Evolutionary conservation across 2,329 filamentous ascomycete genomes (phyloP).

Genomic region (Penicillium concentricum): DNA sequence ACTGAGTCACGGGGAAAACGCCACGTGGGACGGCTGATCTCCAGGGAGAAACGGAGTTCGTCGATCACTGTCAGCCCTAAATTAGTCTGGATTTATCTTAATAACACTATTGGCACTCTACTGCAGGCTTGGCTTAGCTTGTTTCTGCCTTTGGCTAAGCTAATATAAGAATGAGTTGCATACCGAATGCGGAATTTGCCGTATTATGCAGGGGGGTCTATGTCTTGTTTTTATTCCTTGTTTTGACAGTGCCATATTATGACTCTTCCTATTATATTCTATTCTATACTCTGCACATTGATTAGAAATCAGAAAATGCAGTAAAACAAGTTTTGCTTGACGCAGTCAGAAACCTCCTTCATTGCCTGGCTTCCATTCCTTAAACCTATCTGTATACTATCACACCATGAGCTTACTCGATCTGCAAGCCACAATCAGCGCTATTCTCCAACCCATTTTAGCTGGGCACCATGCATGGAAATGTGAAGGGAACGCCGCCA

Average conservation of each 20-base stretch:
- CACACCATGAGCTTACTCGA: neutral
- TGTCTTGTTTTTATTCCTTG: neutral
- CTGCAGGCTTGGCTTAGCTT: neutral
- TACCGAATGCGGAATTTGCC: neutral
- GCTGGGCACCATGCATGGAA: no score
- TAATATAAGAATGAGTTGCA: neutral
- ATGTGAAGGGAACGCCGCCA: no score
- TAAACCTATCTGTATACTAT: neutral
- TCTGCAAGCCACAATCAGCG: neutral
- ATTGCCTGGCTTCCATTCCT: neutral
- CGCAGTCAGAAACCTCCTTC: neutral
- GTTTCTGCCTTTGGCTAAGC: neutral
- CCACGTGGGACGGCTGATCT: neutral
- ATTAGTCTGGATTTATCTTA: neutral
- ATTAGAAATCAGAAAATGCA: neutral
- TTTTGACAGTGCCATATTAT: neutral
- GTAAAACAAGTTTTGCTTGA: neutral
- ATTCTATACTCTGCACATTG: neutral
- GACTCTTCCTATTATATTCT: neutral
- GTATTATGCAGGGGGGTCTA: neutral
- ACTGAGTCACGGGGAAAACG: neutral
- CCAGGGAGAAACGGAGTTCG: neutral
- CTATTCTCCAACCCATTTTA: neutral
- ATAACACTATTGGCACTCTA: neutral
- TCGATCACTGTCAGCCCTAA: neutral